Conservation (phyloP, 2,329 filamentous ascomycete species). For the Cercospora sesami region DNA sequence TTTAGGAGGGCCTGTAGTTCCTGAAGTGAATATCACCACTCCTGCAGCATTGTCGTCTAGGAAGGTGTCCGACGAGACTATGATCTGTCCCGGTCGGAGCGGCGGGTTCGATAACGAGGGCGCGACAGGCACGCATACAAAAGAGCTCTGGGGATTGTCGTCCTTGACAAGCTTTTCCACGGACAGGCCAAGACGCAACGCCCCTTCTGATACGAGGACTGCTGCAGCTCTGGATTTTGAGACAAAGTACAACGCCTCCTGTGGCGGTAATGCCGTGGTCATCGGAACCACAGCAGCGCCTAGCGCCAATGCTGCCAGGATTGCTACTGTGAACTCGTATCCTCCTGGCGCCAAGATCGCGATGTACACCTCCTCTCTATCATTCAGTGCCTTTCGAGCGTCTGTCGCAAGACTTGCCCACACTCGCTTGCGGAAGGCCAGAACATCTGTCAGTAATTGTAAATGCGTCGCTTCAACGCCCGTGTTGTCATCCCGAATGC, state of each 20-base stretch:
- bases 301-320: constrained; percentile 50
- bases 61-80: constrained; percentile 45
- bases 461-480: constrained; percentile 43
- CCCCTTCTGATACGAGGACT: constrained; percentile 42
- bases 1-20: constrained; percentile 50
- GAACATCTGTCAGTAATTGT: constrained; percentile 48
- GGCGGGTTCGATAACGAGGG: constrained; percentile 38
- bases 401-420: constrained; percentile 34
- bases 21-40: constrained; percentile 51
- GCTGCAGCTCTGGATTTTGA: constrained; percentile 44
- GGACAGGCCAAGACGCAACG: constrained; percentile 36
- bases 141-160: constrained; percentile 31
- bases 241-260: constrained; percentile 50
- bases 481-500: constrained; percentile 44
- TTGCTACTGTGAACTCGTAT: constrained; percentile 52
- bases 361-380: constrained; percentile 46
- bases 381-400: constrained; percentile 36
- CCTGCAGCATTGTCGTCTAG: constrained; percentile 45
- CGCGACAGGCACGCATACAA: constrained; percentile 42
- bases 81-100: constrained; percentile 39
- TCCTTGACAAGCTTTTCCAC: constrained; percentile 36
- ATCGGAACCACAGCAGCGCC: constrained; percentile 52
- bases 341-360: constrained; percentile 49
- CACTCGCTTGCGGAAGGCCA: constrained; percentile 46
- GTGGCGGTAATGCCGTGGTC: constrained; percentile 44